Conservation (phyloP, 2,329 filamentous ascomycete genomes). For the Scleromitrula shiraiana region DNA sequence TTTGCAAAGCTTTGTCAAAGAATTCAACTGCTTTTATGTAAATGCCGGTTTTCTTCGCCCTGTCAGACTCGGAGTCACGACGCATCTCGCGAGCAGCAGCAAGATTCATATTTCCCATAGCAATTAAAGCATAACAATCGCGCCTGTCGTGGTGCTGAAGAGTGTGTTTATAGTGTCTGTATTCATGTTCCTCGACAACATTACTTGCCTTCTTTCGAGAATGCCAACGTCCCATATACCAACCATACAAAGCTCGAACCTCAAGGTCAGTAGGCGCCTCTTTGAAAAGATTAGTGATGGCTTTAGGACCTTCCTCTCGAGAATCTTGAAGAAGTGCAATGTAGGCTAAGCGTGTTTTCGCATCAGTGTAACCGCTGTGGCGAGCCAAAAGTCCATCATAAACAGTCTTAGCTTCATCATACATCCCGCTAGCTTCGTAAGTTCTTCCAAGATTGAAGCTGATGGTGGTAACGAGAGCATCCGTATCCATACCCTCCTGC, state of each 20-base stretch:
- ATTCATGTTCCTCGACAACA: constrained; percentile 81
- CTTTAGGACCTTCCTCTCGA: constrained; percentile 77
- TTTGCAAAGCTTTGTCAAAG: constrained; percentile 90
- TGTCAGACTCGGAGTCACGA: constrained; percentile 79
- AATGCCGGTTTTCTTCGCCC: constrained; percentile 77
- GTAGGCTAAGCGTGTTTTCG: constrained; percentile 79
- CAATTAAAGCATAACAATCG: constrained; percentile 90
- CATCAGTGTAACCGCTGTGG: constrained; percentile 89
- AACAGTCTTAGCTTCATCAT: constrained; percentile 76
- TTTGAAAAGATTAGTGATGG: constrained; percentile 77
- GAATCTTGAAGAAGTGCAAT: constrained; percentile 77
- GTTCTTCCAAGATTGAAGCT: constrained; percentile 93
- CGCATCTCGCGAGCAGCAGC: constrained; percentile 89
- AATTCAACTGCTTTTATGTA: constrained; percentile 95
- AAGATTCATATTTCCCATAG: constrained; percentile 88
- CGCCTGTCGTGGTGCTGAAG: constrained; percentile 94
- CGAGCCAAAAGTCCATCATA: constrained; percentile 81
- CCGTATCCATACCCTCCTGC: constrained; percentile 70
- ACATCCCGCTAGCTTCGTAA: constrained; percentile 76
- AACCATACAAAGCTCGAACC: constrained; percentile 86
- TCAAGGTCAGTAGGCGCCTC: constrained; percentile 80
- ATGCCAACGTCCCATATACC: constrained; percentile 77
- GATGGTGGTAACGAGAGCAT: constrained; percentile 89
- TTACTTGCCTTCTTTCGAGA: constrained; percentile 76
- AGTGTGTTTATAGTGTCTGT: constrained; percentile 93